A percentile compares a stretch with the other conserved stretches of the same genome.
Evolutionary conservation across 2,329 filamentous ascomycete species (phyloP).

Genomic region (Zymoseptoria crescenta): DNA sequence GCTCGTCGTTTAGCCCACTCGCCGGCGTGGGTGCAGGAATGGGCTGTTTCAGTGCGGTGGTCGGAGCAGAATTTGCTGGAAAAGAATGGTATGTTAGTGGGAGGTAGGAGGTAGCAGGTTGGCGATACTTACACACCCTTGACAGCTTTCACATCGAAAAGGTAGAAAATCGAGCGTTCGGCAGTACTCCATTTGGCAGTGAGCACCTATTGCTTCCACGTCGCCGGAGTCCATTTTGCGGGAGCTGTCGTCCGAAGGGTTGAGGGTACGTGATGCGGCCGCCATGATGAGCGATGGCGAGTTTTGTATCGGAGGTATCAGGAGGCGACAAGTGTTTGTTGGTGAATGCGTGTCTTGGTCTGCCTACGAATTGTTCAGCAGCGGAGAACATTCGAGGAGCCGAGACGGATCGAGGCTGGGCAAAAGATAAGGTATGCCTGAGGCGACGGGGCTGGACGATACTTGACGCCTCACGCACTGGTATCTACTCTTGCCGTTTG

Average conservation of each 20-base stretch:
- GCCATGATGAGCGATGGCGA: constrained; percentile 2
- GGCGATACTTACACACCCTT: constrained; percentile 34
- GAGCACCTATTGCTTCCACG: constrained; percentile 75
- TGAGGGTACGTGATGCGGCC: constrained; percentile 7
- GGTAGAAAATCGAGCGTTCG: constrained; percentile 93
- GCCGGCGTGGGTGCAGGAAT: constrained; percentile 57
- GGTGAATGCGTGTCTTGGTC: background rate
- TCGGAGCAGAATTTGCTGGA: constrained; percentile 67
- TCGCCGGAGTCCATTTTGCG: constrained; percentile 69
- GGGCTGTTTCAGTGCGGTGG: constrained; percentile 77
- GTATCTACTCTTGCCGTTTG: no score
- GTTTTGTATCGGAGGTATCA: background rate
- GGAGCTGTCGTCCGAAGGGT: constrained; percentile 42
- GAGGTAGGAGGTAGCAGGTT: background rate
- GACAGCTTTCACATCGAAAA: constrained; percentile 86
- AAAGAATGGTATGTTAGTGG: background rate
- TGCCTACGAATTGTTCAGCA: background rate
- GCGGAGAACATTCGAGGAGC: background rate
- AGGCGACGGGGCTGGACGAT: no score
- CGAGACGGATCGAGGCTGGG: background rate
- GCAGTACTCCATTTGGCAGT: constrained; percentile 89
- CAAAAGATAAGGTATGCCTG: no score
- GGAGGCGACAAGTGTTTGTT: background rate
- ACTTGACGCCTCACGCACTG: no score
- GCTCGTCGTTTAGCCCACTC: constrained; percentile 50